These are phyloP conservation scores for Pichia norvegensis DNA, from an alignment of 1,139 yeast species.

Conservation along the genomic window DNA sequence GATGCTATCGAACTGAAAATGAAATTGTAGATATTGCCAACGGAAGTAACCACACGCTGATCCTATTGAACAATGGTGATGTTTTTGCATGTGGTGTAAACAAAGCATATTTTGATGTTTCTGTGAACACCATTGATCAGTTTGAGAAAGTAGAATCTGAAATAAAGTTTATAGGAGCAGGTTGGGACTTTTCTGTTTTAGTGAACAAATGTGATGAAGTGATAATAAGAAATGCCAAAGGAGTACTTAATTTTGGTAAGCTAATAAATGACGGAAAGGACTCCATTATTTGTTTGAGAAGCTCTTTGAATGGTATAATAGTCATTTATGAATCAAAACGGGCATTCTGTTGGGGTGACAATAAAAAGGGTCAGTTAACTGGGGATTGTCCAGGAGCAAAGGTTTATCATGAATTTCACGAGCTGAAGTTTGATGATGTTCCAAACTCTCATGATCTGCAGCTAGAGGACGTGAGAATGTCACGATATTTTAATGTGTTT, in stretches of 20 bases:
- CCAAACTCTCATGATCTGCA: conserved; percentile 4
- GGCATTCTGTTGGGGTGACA: conserved; percentile 76
- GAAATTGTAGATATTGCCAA: conserved; percentile 42
- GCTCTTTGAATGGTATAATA: conserved; percentile 54
- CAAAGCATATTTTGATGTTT: not conserved
- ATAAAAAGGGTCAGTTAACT: conserved; percentile 66
- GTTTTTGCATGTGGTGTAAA: conserved; percentile 47
- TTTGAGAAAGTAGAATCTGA: conserved; percentile 1
- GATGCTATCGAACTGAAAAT: conserved; percentile 20
- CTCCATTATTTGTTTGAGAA: conserved; percentile 4
- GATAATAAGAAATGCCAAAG: not conserved
- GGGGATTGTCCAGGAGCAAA: conserved; percentile 13
- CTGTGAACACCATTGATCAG: not conserved
- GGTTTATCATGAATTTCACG: conserved; percentile 22
- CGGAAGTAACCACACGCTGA: conserved; percentile 84
- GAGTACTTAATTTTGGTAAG: not conserved
- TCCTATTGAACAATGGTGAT: conserved; percentile 47
- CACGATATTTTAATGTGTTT: conserved; percentile 39
- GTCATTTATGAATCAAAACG: conserved; percentile 30
- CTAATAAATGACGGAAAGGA: not conserved
- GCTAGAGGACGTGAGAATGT: conserved; percentile 29
- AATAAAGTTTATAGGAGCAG: conserved; percentile 49
- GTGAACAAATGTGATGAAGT: not conserved
- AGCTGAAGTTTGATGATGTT: conserved; percentile 15
- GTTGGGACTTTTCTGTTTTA: conserved; percentile 62